Base-by-base conservation (phyloP, 441 rosid genomes). In the Eugenia klotzschiana region DNA sequence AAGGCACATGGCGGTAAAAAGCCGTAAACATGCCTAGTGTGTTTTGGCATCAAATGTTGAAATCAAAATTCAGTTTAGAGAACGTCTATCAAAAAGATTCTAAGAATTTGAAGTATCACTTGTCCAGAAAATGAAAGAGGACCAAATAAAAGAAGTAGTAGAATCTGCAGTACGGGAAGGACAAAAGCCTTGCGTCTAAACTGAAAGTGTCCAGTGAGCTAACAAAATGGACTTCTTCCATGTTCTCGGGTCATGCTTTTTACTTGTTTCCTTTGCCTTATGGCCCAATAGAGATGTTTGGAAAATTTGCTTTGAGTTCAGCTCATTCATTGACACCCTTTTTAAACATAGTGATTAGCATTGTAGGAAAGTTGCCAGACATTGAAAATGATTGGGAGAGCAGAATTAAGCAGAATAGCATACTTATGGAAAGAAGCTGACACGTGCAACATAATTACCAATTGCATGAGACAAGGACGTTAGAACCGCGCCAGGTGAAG, bases 381-480 rank as follows among this genome's bases (percentile, higher is more conserved):
- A 37, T 20, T 69, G 43, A 69, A 64, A 33, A 69, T 37, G 46
- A 69, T 69, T 33, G 46, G 77, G 46, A 33, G 46, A 10, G 23
- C 10, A 37, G 77, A 69, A 69, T 69, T 37, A 69, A 33, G 77
- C 49, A 69, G 8, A 37, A 69, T 69, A 69, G 77, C 25, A 69
- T 13, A 69, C 46, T 20, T 69, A 6, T 1, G 37, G 53, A 81
- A 85, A 82, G 49, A 57, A 79, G 83, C 83, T 83, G 51, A 60
- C 79, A 2, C 29, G 83, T 60, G 8, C 18, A 55, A 83, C 74
- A 86, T 50, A 72, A 72, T 86, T 94, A 96, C 99, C 99, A 83
- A 86, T 89, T 74, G 99, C 98, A 81, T 84, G 94, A n/a, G 96
- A 94, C 56, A 96, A 85, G 84, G 97, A 93, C 89, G 91, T 91